Base-by-base conservation (phyloP, 2,329 filamentous ascomycete species). In the Colletotrichum sp. region DNA sequence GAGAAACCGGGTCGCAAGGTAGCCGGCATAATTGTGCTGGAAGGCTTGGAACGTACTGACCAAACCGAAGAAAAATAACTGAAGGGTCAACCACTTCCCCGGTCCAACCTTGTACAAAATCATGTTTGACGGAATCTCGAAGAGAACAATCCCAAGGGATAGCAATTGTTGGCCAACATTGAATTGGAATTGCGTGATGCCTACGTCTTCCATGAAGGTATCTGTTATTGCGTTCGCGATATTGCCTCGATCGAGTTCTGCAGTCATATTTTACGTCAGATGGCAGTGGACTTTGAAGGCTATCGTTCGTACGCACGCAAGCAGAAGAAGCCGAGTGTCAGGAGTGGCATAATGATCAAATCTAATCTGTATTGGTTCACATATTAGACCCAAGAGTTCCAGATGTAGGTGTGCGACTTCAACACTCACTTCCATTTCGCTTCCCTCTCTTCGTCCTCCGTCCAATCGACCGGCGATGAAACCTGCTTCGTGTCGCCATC, bases 31-130 rank as follows among this genome's bases (percentile, higher is more conserved):
- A 49, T 83, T 86, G 34, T 82, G 83, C 68, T 89, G 85, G 79
- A 90, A 92, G 6, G 88, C 86, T 79, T 92, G 90, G 78, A 91
- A 90, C 1, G 88, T 90, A 28, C 86, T 88, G 68, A 91, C 89
- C 21, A 87, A 83, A 7, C 90, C 89, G 72, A 88, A 91, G 55
- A 89, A 84, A 77, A 91, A 89, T 24, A 91, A 81, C 79, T 91
- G 89, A 1, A 87, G 83, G 0, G 89, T 88, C 2, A 91, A 83
- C 89, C 90, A 91, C 64, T 86, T 86, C n/a, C 86, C 86, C 2
- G 90, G 89, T 8, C 88, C 87, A 55, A 89, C 82, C 6, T 84
- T 82, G 77, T 89, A 87, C 18, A 89, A 81, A 13, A 88, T 84
- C 57, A 89, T 85, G 79, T 89, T 89, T 57, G 86, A 87, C 0